A percentile compares a stretch with the other conserved stretches of the same genome.
phyloP scores from a whole-genome alignment of 352 stramenopile genomes.

The Pythium grandisporangium region DNA sequence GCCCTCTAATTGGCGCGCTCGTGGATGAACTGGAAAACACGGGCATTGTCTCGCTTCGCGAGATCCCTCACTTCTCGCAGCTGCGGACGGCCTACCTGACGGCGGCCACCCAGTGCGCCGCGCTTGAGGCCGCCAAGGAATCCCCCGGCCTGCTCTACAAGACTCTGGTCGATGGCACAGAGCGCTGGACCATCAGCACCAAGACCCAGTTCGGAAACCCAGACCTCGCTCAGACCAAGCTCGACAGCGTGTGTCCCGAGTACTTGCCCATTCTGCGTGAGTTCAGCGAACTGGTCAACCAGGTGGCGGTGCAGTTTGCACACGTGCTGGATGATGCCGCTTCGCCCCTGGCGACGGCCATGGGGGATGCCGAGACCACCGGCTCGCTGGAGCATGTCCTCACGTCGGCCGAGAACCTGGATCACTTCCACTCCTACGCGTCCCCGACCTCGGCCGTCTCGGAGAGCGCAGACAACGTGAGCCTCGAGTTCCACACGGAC shows the following conservation, averaged over 20 bases:
- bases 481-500: conserved; percentile 14
- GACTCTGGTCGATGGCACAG: conserved; percentile 10
- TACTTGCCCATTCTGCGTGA: conserved; percentile 2
- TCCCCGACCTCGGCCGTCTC: neutral
- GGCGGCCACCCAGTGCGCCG: conserved; percentile 3
- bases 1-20: neutral
- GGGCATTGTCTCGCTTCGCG: conserved; percentile 5
- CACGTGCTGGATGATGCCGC: neutral
- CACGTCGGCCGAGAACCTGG: conserved; percentile 7
- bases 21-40: conserved; percentile 1
- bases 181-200: conserved; percentile 16
- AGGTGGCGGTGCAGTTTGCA: neutral
- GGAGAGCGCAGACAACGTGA: neutral
- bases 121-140: neutral
- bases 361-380: no score
- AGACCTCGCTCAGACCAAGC: neutral
- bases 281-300: conserved; percentile 5
- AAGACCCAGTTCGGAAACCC: conserved; percentile 11
- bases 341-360: neutral
- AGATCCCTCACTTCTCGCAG: conserved; percentile 2
- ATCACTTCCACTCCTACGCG: conserved; percentile 15
- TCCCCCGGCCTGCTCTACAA: conserved; percentile 4
- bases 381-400: conserved; percentile 8
- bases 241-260: conserved; percentile 3
- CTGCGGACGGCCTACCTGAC: conserved; percentile 1